Conservation (phyloP, 2,329 filamentous ascomycete genomes). For the Alternaria novae-zelandiae region DNA sequence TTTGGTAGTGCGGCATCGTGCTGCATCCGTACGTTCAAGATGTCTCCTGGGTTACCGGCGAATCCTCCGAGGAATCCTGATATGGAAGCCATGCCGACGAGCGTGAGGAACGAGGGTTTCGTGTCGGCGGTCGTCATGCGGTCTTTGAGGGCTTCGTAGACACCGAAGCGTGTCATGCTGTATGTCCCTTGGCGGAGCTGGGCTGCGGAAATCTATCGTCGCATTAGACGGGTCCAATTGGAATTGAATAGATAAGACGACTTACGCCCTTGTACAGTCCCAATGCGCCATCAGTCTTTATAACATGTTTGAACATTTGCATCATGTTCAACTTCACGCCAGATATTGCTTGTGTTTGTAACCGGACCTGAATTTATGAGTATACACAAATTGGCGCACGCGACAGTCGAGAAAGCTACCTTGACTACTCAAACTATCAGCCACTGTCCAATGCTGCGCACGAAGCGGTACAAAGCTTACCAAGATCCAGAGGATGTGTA, state of each 20-base stretch:
- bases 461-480: conserved; percentile 61
- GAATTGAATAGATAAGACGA: conserved; percentile 2
- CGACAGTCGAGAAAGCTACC: conserved; percentile 37
- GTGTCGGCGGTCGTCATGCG: conserved; percentile 61
- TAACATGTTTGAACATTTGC: conserved; percentile 82
- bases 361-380: conserved; percentile 68
- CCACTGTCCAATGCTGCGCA: not conserved
- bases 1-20: conserved; percentile 80
- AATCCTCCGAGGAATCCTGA: conserved; percentile 90
- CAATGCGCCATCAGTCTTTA: conserved; percentile 74
- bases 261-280: conserved; percentile 85
- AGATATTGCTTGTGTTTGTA: conserved; percentile 77
- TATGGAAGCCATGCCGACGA: conserved; percentile 80
- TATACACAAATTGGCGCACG: conserved; percentile 3
- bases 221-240: not conserved
- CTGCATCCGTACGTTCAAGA: conserved; percentile 98
- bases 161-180: conserved; percentile 92
- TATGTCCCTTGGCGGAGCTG: conserved; percentile 92
- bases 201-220: conserved; percentile 77
- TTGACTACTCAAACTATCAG: conserved; percentile 52
- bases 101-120: conserved; percentile 72
- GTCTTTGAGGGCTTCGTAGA: conserved; percentile 92
- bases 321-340: conserved; percentile 78
- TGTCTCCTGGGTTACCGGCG: conserved; percentile 92
- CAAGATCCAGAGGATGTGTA: conserved; percentile 90